These are phyloP conservation scores for Beauveria bassiana DNA, from an alignment of 2,329 filamentous ascomycete genomes.

Conservation along the genomic window DNA sequence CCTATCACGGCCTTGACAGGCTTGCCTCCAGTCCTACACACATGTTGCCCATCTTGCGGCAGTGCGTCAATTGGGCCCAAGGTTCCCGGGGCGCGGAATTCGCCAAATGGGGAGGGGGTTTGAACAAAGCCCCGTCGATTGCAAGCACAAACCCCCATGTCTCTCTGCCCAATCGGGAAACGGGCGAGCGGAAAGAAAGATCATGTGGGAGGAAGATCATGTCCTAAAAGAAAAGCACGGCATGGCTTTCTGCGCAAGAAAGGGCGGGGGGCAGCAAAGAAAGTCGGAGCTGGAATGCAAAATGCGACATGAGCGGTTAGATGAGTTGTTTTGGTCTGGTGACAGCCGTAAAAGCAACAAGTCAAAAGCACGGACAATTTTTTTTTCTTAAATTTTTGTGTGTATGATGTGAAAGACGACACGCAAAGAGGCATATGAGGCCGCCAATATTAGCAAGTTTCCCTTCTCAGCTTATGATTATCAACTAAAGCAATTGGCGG, in stretches of 20 bases:
- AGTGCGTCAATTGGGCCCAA: background rate
- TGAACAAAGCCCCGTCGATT: no score
- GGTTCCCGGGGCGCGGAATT: background rate
- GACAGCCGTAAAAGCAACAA: background rate
- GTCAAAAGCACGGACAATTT: no score
- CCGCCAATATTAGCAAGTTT: no score
- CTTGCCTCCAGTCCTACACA: background rate
- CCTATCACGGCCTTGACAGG: background rate
- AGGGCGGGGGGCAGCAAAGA: background rate
- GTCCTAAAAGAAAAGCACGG: background rate
- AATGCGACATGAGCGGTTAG: background rate
- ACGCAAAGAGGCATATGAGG: no score
- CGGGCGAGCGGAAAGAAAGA: no score
- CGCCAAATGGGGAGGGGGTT: background rate
- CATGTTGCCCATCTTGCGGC: no score
- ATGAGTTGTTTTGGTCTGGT: background rate
- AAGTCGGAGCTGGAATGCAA: background rate
- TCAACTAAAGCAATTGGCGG: no score
- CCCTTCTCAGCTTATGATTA: no score
- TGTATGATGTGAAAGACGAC: no score
- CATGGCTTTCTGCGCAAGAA: background rate
- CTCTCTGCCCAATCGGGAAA: no score
- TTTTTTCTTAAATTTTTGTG: no score
- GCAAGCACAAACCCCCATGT: no score
- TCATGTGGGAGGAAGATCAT: background rate